Conservation (phyloP, 2,329 filamentous ascomycete genomes). For the Cladosporium sphaerospermum region DNA sequence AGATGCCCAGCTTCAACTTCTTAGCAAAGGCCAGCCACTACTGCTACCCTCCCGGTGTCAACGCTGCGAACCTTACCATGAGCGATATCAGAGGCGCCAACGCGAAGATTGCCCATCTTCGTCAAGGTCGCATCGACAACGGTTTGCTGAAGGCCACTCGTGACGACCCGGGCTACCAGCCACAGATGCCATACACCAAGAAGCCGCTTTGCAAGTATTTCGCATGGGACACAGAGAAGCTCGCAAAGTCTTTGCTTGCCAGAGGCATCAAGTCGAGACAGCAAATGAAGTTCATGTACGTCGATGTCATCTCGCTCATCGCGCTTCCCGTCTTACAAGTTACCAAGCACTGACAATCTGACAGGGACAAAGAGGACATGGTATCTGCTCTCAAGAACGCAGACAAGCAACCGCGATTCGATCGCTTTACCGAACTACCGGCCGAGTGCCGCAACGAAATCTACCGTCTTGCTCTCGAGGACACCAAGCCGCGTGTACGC, state of each 20-base stretch:
- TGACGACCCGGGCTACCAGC: neutral
- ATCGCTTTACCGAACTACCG: slow-evolving; percentile 3
- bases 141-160: neutral
- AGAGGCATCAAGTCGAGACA: neutral
- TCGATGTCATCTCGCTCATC: neutral
- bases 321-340: neutral
- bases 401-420: neutral
- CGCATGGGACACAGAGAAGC: neutral
- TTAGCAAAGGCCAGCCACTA: neutral
- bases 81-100: neutral
- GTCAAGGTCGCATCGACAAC: neutral
- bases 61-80: slow-evolving; percentile 1
- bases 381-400: neutral
- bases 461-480: neutral
- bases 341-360: neutral
- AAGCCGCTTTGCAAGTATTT: neutral
- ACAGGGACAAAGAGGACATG: neutral
- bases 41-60: neutral
- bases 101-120: neutral
- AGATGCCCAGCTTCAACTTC: neutral
- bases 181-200: neutral
- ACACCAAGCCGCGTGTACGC: neutral
- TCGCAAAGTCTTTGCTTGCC: neutral
- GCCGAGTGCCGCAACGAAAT: slow-evolving; percentile 10
- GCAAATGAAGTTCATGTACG: neutral